Evolutionary conservation across 163 green algal genomes (phyloP), one percentile per base, ranked within the genome.

Genomic region (Scenedesmus sp.): DNA sequence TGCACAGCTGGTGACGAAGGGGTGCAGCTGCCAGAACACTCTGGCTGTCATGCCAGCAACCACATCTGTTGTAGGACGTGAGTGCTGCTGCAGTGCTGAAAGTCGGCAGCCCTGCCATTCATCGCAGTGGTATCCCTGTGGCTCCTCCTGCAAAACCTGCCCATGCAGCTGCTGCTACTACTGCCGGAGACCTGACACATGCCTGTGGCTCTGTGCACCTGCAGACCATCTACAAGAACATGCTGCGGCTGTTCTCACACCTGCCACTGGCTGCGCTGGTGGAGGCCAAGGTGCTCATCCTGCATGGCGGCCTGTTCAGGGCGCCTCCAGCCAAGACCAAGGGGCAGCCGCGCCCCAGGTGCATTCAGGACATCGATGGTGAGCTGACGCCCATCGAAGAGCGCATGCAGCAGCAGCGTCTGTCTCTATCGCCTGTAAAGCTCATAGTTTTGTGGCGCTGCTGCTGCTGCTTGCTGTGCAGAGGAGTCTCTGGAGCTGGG

Each of bases 261-360:
- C 94, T 99, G 62, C 98, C 98, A 1, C 94, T 99, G 87, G 96
- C 96, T 6, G 97, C 97, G 0, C 87, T 97, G 16, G 91, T 99
- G 0, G 93, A 87, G 1, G 34, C 81, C 9, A 94, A 91, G 15
- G 98, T 97, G 3, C 95, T 99, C 13, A 95, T 99, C 20, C 81
- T 91, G 88, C 90, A 91, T 64, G 90, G 85, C 56, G 90, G 90
- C 52, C 90, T 93, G 46, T 93, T 93, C 90, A 76, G 85, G 34
- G 77, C 73, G 82, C 90, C 90, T 23, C 66, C 86, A 23, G 7
- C 56, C 18, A 52, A 67, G 18, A 4, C 8, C 18, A 93, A 90
- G 76, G 85, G 82, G 34, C 74, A 85, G 15, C 46, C 52, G 10
- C 82, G 52, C 82, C 54, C 23, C 56, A 64, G 16, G 82, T 73